phyloP scores from a whole-genome alignment of 441 rosid genomes.

The Erodium chrysanthum region DNA sequence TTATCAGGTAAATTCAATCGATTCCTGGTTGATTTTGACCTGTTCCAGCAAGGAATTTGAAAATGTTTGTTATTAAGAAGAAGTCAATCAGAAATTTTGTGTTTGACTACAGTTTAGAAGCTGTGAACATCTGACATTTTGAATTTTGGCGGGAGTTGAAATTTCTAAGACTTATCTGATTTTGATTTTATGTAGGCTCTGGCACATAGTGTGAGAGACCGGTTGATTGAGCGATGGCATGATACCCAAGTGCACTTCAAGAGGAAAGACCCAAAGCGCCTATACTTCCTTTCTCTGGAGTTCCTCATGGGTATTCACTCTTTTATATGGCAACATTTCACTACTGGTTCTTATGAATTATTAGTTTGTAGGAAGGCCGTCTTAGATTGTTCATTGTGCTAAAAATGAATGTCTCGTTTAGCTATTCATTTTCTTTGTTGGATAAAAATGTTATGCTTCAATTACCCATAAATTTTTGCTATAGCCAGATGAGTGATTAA shows the following conservation, averaged over 20 bases:
- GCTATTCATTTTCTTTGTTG: neutral
- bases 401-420: neutral
- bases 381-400: neutral
- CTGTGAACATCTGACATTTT: neutral
- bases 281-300: conserved; percentile 47
- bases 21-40: neutral
- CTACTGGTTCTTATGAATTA: neutral
- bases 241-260: conserved; percentile 39
- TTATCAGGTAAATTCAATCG: conserved; percentile 31
- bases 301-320: conserved; percentile 40
- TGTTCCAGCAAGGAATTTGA: too few species aligned
- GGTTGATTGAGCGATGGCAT: conserved; percentile 46
- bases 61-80: too few species aligned
- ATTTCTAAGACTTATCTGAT: neutral
- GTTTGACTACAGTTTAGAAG: neutral
- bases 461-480: neutral
- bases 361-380: neutral
- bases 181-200: conserved; percentile 29
- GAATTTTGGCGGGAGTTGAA: conserved; percentile 33
- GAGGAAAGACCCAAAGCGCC: conserved; percentile 41
- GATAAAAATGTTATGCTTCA: neutral
- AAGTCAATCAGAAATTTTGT: neutral
- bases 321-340: neutral
- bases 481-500: neutral
- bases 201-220: conserved; percentile 40